These are phyloP conservation scores for Cryptococcus sp. DNA, from an alignment of 1,284 basidiomycete species.

Conservation along the genomic window DNA sequence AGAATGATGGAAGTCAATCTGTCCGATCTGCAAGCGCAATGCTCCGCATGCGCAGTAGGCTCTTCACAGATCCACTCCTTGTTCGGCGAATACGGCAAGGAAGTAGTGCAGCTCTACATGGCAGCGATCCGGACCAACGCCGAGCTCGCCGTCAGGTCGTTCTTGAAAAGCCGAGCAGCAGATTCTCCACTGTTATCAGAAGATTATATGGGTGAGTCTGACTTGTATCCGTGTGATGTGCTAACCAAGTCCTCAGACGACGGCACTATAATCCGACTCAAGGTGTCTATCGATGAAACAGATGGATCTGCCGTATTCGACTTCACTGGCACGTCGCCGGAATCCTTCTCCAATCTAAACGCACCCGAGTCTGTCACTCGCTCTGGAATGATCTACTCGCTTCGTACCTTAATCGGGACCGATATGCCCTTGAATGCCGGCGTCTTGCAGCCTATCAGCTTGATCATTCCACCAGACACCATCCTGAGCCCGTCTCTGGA, in stretches of 20 bases:
- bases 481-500: conserved; percentile 79
- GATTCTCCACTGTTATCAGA: conserved; percentile 60
- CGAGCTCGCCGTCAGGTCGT: conserved; percentile 80
- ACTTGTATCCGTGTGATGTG: neutral
- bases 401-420: conserved; percentile 85
- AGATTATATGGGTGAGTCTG: conserved; percentile 28
- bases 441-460: conserved; percentile 43
- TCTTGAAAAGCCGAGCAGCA: conserved; percentile 69
- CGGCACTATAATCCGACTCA: conserved; percentile 56
- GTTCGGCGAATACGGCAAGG: conserved; percentile 56
- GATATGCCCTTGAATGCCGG: conserved; percentile 70
- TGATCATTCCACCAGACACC: conserved; percentile 43
- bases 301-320: conserved; percentile 83
- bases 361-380: conserved; percentile 80
- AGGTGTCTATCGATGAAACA: conserved; percentile 76
- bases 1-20: conserved; percentile 14
- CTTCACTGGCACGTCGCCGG: conserved; percentile 82
- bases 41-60: conserved; percentile 45
- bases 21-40: conserved; percentile 28
- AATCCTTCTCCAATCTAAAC: conserved; percentile 59
- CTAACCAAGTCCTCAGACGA: conserved; percentile 28
- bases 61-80: conserved; percentile 39
- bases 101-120: conserved; percentile 65
- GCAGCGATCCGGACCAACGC: conserved; percentile 86
- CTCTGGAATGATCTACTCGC: conserved; percentile 90